A percentile compares a stretch with the other conserved stretches of the same genome.
Conservation (phyloP, 2,329 filamentous ascomycete genomes). For the Anisogramma anomala region DNA sequence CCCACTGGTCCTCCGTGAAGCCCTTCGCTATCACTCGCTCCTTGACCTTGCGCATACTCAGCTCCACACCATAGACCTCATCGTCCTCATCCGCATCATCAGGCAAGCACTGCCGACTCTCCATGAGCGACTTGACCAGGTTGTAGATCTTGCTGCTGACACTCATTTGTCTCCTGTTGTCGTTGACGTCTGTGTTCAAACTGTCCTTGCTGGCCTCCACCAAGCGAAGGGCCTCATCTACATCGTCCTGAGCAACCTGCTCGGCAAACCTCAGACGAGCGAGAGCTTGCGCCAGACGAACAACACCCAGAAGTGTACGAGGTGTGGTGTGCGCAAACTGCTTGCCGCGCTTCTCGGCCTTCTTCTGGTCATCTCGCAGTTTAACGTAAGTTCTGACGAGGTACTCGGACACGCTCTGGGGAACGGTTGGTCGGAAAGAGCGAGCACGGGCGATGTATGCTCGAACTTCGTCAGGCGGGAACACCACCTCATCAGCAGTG, state of each 20-base stretch:
- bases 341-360: conserved; percentile 80
- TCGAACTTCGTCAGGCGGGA: conserved; percentile 84
- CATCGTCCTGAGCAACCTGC: conserved; percentile 78
- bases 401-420: conserved; percentile 81
- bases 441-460: conserved; percentile 92
- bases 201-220: conserved; percentile 90
- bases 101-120: conserved; percentile 73
- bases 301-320: conserved; percentile 81
- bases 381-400: conserved; percentile 95
- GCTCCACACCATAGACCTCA: conserved; percentile 47
- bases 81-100: conserved; percentile 49
- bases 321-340: conserved; percentile 91
- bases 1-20: conserved; percentile 89
- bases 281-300: conserved; percentile 87
- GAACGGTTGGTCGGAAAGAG: conserved; percentile 76
- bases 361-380: conserved; percentile 82
- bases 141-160: conserved; percentile 89
- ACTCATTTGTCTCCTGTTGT: conserved; percentile 56
- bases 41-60: conserved; percentile 79
- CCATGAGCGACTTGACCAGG: conserved; percentile 77
- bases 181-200: conserved; percentile 57
- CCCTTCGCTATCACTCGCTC: conserved; percentile 91
- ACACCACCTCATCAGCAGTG: conserved; percentile 50
- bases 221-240: conserved; percentile 85
- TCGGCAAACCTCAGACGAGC: conserved; percentile 83